These are phyloP conservation scores for Leavenworthia alabamica DNA, from an alignment of 345 rosid genomes.

Conservation along the genomic window DNA sequence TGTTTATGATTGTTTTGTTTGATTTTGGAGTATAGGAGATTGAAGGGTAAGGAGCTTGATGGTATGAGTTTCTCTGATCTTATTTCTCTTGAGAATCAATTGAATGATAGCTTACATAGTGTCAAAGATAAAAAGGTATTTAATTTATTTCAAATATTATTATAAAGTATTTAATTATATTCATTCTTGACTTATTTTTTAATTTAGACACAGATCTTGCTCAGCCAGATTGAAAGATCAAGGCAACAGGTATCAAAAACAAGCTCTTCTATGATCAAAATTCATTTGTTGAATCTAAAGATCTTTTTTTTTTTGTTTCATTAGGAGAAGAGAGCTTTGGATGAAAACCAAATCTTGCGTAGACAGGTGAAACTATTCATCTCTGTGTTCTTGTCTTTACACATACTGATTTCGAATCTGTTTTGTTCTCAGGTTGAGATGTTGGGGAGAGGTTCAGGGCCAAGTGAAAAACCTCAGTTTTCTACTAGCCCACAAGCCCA, in stretches of 20 bases:
- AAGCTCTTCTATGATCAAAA: background rate
- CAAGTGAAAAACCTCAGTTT: too few relatives aligned
- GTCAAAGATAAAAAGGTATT: slow-evolving; percentile 32
- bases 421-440: too few relatives aligned
- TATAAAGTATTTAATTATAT: background rate
- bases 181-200: slow-evolving; percentile 3
- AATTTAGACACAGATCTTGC: slow-evolving; percentile 24
- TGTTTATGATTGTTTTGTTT: too few relatives aligned
- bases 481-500: too few relatives aligned
- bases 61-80: slow-evolving; percentile 32
- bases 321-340: slow-evolving; percentile 29
- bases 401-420: too few relatives aligned
- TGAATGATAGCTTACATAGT: slow-evolving; percentile 32
- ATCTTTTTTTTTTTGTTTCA: background rate
- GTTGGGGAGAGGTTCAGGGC: too few relatives aligned
- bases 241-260: slow-evolving; percentile 22
- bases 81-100: slow-evolving; percentile 27
- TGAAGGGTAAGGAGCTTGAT: slow-evolving; percentile 29
- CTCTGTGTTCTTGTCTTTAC: too few relatives aligned
- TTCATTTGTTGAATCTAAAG: background rate
- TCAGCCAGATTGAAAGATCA: slow-evolving; percentile 25
- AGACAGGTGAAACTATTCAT: slow-evolving; percentile 30
- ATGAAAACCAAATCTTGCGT: slow-evolving; percentile 30
- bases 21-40: too few relatives aligned
- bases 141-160: background rate